phyloP scores from a whole-genome alignment of 2,329 filamentous ascomycete genomes.

The Pseudocercospora fijiensis region DNA sequence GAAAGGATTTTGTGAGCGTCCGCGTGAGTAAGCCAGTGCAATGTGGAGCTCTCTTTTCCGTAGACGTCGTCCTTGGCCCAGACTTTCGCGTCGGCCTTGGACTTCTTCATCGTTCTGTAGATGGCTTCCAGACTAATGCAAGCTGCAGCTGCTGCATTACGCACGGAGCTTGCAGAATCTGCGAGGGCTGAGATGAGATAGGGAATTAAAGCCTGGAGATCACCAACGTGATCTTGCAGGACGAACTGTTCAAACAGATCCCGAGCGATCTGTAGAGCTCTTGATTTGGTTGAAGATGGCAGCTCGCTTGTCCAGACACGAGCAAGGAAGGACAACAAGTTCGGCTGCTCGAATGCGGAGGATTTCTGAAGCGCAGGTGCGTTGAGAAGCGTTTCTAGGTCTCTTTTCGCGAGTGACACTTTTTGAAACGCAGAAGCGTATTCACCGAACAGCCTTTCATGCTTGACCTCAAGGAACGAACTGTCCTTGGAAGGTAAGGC shows the following conservation, averaged over 20 bases:
- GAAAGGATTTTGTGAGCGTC: slow-evolving; percentile 62
- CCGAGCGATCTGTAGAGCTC: slow-evolving; percentile 20
- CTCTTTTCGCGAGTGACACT: slow-evolving; percentile 19
- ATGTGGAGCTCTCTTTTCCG: slow-evolving; percentile 50
- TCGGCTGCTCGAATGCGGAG: slow-evolving; percentile 16
- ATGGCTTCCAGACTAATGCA: slow-evolving; percentile 18
- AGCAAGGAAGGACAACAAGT: slow-evolving; percentile 26
- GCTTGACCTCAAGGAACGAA: slow-evolving; percentile 22
- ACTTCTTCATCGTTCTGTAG: slow-evolving; percentile 15
- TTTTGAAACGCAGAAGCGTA: slow-evolving; percentile 20
- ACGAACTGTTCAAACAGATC: slow-evolving; percentile 17
- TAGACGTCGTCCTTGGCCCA: slow-evolving; percentile 68
- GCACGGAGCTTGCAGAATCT: slow-evolving; percentile 55
- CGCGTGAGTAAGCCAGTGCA: slow-evolving; percentile 60
- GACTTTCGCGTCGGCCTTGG: slow-evolving; percentile 13
- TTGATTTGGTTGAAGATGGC: slow-evolving; percentile 16
- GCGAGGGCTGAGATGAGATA: slow-evolving; percentile 66
- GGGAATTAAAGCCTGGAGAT: slow-evolving; percentile 79
- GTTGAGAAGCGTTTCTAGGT: slow-evolving; percentile 19
- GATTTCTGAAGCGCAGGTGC: slow-evolving; percentile 20
- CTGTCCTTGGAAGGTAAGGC: slow-evolving; percentile 18
- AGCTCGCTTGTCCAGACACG: slow-evolving; percentile 21
- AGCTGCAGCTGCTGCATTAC: slow-evolving; percentile 44
- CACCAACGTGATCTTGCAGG: slow-evolving; percentile 11
- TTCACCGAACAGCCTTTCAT: slow-evolving; percentile 15